A percentile compares a stretch with the other conserved stretches of the same genome.
These are phyloP conservation scores for Phytopythium helicoides DNA, from an alignment of 352 stramenopile genomes.

Conservation along the genomic window DNA sequence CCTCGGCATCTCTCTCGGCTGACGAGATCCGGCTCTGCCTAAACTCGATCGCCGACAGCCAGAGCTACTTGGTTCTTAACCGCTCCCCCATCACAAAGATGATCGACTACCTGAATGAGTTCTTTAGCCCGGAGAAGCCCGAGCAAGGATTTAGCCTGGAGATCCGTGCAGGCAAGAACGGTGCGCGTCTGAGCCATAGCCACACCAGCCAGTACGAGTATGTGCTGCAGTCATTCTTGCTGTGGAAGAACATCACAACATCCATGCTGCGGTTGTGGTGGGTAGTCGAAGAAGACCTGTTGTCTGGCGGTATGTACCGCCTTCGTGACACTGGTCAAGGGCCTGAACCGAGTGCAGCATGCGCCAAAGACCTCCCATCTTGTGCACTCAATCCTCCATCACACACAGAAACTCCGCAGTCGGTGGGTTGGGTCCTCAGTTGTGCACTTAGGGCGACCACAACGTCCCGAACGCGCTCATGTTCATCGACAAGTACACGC, in stretches of 20 bases:
- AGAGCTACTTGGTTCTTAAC: no score
- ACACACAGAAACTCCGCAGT: constrained; percentile 66
- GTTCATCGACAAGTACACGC: constrained; percentile 99
- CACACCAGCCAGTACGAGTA: no score
- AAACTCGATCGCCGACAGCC: no score
- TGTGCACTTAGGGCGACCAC: constrained; percentile 96
- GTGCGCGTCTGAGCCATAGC: no score
- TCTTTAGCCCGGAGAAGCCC: constrained; percentile 46
- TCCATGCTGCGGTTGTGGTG: no score
- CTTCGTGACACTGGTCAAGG: constrained; percentile 93
- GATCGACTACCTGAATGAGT: constrained; percentile 58
- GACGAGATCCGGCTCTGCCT: constrained; percentile 63
- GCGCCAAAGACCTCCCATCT: constrained; percentile 90
- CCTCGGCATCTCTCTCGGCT: constrained; percentile 35
- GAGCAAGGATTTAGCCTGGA: no score
- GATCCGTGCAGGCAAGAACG: no score
- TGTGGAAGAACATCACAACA: constrained; percentile 76
- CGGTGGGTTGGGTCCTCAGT: constrained; percentile 93
- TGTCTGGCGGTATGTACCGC: constrained; percentile 50
- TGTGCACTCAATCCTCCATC: constrained; percentile 93
- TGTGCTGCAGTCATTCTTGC: no score
- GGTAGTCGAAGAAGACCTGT: constrained; percentile 54
- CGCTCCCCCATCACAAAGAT: no score
- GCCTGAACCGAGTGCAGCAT: constrained; percentile 92
- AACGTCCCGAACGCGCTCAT: constrained; percentile 98